These are phyloP conservation scores for Phyllosticta citrichinensis DNA, from an alignment of 2,329 filamentous ascomycete species.

Conservation along the genomic window DNA sequence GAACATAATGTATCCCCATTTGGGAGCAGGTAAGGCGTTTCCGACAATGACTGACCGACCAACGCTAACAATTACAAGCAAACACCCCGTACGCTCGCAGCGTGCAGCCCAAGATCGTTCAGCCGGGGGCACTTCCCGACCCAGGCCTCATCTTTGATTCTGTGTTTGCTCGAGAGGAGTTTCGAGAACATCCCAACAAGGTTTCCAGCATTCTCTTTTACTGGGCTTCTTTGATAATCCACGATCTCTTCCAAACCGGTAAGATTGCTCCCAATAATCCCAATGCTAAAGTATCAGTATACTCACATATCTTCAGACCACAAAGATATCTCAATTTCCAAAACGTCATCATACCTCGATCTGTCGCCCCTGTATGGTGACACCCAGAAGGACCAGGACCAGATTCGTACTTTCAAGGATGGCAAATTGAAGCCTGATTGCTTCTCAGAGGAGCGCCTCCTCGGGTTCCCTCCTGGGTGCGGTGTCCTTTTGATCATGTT, in stretches of 20 bases:
- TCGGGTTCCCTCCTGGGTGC: constrained; percentile 59
- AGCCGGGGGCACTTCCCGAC: constrained; percentile 49
- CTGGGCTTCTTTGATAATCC: constrained; percentile 51
- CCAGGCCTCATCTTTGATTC: constrained; percentile 54
- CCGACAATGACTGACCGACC: neutral
- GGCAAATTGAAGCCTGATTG: constrained; percentile 59
- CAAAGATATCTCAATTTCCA: constrained; percentile 50
- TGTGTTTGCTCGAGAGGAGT: constrained; percentile 50
- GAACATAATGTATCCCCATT: constrained; percentile 48
- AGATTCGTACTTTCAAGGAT: constrained; percentile 53
- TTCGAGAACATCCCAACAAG: constrained; percentile 54
- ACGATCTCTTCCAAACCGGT: constrained; percentile 54
- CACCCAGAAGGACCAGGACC: constrained; percentile 53
- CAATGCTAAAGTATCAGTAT: too few species aligned
- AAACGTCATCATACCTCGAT: constrained; percentile 65
- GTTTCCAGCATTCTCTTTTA: constrained; percentile 66
- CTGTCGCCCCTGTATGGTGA: constrained; percentile 61
- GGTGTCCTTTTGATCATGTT: constrained; percentile 57
- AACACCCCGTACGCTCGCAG: constrained; percentile 54
- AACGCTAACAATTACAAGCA: constrained; percentile 40
- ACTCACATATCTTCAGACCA: constrained; percentile 24
- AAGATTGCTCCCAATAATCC: too few species aligned
- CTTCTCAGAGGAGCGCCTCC: constrained; percentile 54
- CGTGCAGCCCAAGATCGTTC: constrained; percentile 45
- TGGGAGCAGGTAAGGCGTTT: constrained; percentile 11